Percentiles rank a stretch among this genome's conserved stretches.
Conservation (phyloP, 345 rosid species). For the Passiflora organensis region DNA sequence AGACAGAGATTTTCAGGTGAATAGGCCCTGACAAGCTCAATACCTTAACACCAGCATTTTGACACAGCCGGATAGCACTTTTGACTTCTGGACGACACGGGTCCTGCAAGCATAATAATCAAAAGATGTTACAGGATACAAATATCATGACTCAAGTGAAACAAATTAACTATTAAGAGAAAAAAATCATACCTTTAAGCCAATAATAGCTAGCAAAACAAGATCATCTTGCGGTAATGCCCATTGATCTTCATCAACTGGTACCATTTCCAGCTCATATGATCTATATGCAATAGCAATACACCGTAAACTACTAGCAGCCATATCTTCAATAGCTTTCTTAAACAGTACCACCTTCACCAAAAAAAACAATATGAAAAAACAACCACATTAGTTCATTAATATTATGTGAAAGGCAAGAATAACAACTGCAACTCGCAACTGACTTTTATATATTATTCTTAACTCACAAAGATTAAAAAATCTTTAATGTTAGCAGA, state of each 20-base stretch:
- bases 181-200: conserved; percentile 63
- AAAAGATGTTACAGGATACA: background rate
- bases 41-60: conserved; percentile 35
- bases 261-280: conserved; percentile 55
- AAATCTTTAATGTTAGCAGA: background rate
- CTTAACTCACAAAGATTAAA: too few species aligned
- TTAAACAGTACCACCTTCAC: conserved; percentile 55
- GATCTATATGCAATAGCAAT: conserved; percentile 86
- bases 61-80: conserved; percentile 26
- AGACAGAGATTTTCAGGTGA: background rate
- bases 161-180: background rate
- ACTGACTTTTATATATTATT: too few species aligned
- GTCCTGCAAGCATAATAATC: conserved; percentile 21
- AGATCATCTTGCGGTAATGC: conserved; percentile 80
- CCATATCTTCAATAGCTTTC: conserved; percentile 85
- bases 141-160: background rate
- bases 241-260: conserved; percentile 65
- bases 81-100: conserved; percentile 31
- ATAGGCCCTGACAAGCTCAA: background rate
- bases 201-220: conserved; percentile 83
- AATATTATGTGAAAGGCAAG: background rate
- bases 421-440: background rate
- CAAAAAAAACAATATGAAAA: background rate
- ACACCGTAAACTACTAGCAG: conserved; percentile 83
- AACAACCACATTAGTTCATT: background rate